A percentile compares a stretch with the other conserved stretches of the same genome.
Conservation (phyloP, 1,139 yeast genomes). For the Dujonia santamariae region DNA sequence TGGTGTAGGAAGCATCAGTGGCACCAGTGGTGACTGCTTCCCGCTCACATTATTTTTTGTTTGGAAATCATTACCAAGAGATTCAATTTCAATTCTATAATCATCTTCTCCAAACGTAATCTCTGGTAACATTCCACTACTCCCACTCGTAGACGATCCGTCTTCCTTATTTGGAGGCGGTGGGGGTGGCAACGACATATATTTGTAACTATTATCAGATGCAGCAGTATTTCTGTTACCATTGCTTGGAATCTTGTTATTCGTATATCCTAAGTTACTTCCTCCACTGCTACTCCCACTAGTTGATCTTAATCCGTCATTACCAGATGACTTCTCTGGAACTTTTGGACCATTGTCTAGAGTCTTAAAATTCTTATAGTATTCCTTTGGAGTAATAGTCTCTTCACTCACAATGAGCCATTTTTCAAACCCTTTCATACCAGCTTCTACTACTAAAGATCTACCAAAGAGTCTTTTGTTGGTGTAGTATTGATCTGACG, state of each 20-base stretch:
- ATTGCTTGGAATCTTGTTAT: too few species aligned
- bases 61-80: constrained; percentile 2
- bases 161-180: constrained; percentile 11
- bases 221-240: too few species aligned
- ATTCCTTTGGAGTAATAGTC: constrained; percentile 45
- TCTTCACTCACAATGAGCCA: constrained; percentile 82
- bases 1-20: too few species aligned
- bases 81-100: constrained; percentile 10
- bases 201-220: too few species aligned
- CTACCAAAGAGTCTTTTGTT: constrained; percentile 76
- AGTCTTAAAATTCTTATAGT: constrained; percentile 24
- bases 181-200: constrained; percentile 34
- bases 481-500: constrained; percentile 66
- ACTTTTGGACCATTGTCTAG: constrained; percentile 4
- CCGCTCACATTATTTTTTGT: not conserved
- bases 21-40: too few species aligned
- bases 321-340: constrained; percentile 4
- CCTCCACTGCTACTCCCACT: constrained; percentile 10
- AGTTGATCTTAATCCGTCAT: not conserved
- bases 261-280: too few species aligned
- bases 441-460: constrained; percentile 71
- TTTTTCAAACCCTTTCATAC: constrained; percentile 72
- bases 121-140: constrained; percentile 18
- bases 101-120: constrained; percentile 16
- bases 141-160: constrained; percentile 17